These are phyloP conservation scores for Ceratocystis albifundus DNA, from an alignment of 2,329 filamentous ascomycete genomes.

Conservation along the genomic window DNA sequence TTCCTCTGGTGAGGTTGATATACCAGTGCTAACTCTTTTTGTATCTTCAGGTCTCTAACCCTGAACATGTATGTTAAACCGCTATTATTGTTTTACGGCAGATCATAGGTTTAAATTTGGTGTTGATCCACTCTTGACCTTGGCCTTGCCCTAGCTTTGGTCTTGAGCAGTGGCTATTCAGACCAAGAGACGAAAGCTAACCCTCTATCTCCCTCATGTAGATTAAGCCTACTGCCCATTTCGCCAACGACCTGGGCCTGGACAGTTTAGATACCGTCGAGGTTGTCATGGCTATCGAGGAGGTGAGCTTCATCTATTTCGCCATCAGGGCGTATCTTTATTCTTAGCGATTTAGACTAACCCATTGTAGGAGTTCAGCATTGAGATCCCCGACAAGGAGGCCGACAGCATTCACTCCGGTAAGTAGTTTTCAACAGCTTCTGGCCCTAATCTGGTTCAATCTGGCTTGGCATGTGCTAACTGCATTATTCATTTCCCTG, in stretches of 20 bases:
- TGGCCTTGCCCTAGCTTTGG: neutral
- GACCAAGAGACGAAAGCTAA: neutral
- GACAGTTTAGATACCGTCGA: slow-evolving; percentile 98
- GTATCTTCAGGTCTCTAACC: slow-evolving; percentile 51
- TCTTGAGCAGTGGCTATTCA: neutral
- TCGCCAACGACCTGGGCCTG: slow-evolving; percentile 91
- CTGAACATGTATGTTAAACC: slow-evolving; percentile 43
- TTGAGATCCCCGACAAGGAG: slow-evolving; percentile 97
- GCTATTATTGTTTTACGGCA: neutral
- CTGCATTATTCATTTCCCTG: neutral
- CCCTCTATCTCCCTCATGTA: slow-evolving; percentile 31
- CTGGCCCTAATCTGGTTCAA: neutral
- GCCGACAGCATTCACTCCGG: slow-evolving; percentile 87
- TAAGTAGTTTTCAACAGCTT: slow-evolving; percentile 38
- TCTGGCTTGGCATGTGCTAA: neutral
- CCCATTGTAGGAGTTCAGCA: slow-evolving; percentile 53
- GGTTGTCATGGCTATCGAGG: slow-evolving; percentile 99
- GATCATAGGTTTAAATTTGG: no score
- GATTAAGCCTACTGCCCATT: slow-evolving; percentile 78
- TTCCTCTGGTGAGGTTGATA: slow-evolving; percentile 16
- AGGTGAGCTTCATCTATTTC: slow-evolving; percentile 42
- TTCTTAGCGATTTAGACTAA: neutral
- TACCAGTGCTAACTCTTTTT: neutral
- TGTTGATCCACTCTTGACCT: neutral
- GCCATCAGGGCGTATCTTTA: neutral